Evolutionary conservation across 768 basidiomycete genomes (phyloP).

Genomic region (Scleroderma bovista): DNA sequence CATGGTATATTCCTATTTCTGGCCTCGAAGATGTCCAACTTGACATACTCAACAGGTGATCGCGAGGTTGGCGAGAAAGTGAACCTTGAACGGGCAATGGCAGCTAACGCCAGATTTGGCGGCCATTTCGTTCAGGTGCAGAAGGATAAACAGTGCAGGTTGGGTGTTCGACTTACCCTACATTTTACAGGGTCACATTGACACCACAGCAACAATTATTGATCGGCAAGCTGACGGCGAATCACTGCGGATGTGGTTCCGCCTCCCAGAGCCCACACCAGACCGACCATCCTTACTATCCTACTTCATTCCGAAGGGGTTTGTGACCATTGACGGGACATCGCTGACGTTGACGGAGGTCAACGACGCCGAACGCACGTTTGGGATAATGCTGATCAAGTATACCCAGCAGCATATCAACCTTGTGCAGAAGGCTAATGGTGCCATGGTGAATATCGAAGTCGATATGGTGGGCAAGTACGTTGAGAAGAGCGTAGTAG

Average conservation of each 20-base stretch:
- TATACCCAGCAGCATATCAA: slow-evolving; percentile 91
- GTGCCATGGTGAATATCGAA: slow-evolving; percentile 89
- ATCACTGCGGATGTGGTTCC: slow-evolving; percentile 80
- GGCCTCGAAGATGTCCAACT: not conserved
- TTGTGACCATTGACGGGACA: slow-evolving; percentile 89
- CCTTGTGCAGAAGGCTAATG: slow-evolving; percentile 65
- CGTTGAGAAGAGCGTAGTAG: slow-evolving; percentile 75
- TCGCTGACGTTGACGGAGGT: slow-evolving; percentile 89
- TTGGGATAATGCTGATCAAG: slow-evolving; percentile 92
- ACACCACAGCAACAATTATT: slow-evolving; percentile 76
- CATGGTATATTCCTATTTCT: slow-evolving; percentile 48
- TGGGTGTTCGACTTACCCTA: not conserved
- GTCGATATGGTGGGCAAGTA: slow-evolving; percentile 94
- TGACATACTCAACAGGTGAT: slow-evolving; percentile 49
- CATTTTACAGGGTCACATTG: slow-evolving; percentile 83
- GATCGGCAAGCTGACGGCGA: slow-evolving; percentile 72
- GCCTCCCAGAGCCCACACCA: slow-evolving; percentile 56
- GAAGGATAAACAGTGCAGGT: not conserved
- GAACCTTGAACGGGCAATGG: slow-evolving; percentile 95
- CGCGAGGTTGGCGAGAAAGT: slow-evolving; percentile 72
- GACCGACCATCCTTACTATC: slow-evolving; percentile 60
- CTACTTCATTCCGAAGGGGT: slow-evolving; percentile 92
- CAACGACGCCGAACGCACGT: slow-evolving; percentile 51
- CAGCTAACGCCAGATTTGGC: slow-evolving; percentile 84
- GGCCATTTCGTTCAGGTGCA: slow-evolving; percentile 96